Evolutionary conservation across 768 basidiomycete genomes (phyloP), one percentile per base, ranked within the genome.

Genomic region (Lactarius sanguifluus): DNA sequence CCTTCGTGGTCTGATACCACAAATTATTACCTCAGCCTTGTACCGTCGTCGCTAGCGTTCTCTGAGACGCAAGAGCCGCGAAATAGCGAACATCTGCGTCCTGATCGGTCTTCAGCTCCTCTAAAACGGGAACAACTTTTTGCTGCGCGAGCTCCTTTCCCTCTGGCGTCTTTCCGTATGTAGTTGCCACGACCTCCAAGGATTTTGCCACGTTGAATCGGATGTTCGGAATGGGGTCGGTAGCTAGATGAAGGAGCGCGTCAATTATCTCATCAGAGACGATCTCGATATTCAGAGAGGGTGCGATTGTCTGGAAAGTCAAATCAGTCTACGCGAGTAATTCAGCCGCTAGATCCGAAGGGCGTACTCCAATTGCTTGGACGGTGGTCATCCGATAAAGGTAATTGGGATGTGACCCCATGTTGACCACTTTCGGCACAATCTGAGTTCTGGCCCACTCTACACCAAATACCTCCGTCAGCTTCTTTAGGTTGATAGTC

Each of bases 1-100:
- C 41, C 25, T 23, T 15, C 9, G n/a, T 43, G 43, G 18, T 43
- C 23, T 52, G 47, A 74, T n/a, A 68, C 50, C 50, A 52, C 50
- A 25, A 52, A 52, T 52, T 13, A 52, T 52, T 52, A 79, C 81
- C 79, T 77, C 76, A 79, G 64, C 72, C 75, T 65, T 79, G 77
- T 68, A 79, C 68, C 59, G 74, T 76, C 58, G 74, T 76, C 58
- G 72, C 71, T 59, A 77, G 72, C 36, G 81, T 80, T 71, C 82
- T 83, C 74, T 92, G 90, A 62, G 91, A 79, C 56, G 93, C 95
- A 66, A 90, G 88, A 56, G 84, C 80, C 16, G 95, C 92, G 77
- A 96, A 97, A 80, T 91, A 98, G 74, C 95, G 87, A 59, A 99
- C 97, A 80, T 99, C 97, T 25, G 96, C 94, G 78, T 99, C 97